Conservation (phyloP, 2,329 filamentous ascomycete genomes). For the Pseudophaeomoniella oleicola region DNA sequence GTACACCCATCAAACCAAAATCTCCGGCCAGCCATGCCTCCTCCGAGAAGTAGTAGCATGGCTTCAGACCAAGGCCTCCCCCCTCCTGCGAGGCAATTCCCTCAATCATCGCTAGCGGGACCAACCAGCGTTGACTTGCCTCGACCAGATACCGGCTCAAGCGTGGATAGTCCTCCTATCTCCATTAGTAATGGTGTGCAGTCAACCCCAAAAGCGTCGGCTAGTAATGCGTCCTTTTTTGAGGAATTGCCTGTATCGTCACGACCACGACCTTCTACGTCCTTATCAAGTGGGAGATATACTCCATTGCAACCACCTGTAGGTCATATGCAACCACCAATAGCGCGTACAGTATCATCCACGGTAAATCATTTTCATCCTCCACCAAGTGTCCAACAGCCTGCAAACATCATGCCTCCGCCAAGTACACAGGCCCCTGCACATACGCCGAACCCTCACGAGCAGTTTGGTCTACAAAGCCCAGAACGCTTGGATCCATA, state of each 20-base stretch:
- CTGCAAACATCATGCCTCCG: slow-evolving; percentile 10
- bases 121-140: slow-evolving; percentile 1
- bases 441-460: slow-evolving; percentile 6
- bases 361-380: slow-evolving; percentile 9
- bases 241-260: slow-evolving; percentile 57
- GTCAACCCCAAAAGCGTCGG: slow-evolving; percentile 5
- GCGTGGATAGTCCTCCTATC: slow-evolving; percentile 8
- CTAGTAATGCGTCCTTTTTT: slow-evolving; percentile 45
- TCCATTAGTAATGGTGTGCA: background rate
- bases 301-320: slow-evolving; percentile 18
- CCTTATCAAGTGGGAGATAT: slow-evolving; percentile 20
- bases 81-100: background rate
- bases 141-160: slow-evolving; percentile 8
- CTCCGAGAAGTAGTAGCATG: slow-evolving; percentile 50
- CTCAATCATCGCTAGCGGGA: slow-evolving; percentile 5
- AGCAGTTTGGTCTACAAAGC: slow-evolving; percentile 16
- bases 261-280: slow-evolving; percentile 42
- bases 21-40: slow-evolving; percentile 30
- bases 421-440: slow-evolving; percentile 10
- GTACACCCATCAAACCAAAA: slow-evolving; percentile 39
- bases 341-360: slow-evolving; percentile 15
- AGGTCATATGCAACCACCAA: slow-evolving; percentile 10
- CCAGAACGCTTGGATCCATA: slow-evolving; percentile 20
- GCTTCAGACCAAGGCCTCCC: slow-evolving; percentile 16
- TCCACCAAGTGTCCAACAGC: slow-evolving; percentile 10